These are phyloP conservation scores for Filosporella fistucella DNA, from an alignment of 495 filamentous ascomycete species.

Conservation along the genomic window DNA sequence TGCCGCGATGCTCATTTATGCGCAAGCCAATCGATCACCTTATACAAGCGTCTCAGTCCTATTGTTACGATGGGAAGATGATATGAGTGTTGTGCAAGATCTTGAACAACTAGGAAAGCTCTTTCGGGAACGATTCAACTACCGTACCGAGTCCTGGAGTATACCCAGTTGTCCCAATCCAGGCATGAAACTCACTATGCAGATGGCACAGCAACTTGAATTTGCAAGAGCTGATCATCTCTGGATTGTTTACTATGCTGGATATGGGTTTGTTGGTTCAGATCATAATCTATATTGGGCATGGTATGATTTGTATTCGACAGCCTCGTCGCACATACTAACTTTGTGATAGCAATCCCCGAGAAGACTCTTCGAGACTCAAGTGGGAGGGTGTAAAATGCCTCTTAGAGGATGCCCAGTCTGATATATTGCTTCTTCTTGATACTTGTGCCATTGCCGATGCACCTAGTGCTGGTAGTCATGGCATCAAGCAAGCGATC, in stretches of 20 bases:
- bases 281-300: conserved; percentile 53
- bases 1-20: conserved; percentile 41
- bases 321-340: conserved; percentile 13
- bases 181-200: conserved; percentile 46
- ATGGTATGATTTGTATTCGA: conserved; percentile 33
- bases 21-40: conserved; percentile 41
- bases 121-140: conserved; percentile 48
- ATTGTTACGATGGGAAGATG: conserved; percentile 51
- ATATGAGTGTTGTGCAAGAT: conserved; percentile 42
- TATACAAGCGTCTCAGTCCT: conserved; percentile 48
- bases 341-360: conserved; percentile 22
- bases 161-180: conserved; percentile 45
- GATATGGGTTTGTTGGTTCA: conserved; percentile 40
- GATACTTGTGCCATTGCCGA: conserved; percentile 31
- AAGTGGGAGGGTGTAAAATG: conserved; percentile 25
- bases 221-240: conserved; percentile 48
- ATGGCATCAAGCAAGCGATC: conserved; percentile 51
- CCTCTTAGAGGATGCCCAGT: conserved; percentile 25
- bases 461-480: conserved; percentile 34
- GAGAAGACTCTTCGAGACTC: conserved; percentile 23
- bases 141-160: conserved; percentile 43
- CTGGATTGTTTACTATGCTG: conserved; percentile 53
- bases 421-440: conserved; percentile 25
- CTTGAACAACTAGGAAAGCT: conserved; percentile 42
- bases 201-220: conserved; percentile 35